Conservation (phyloP, 1,139 yeast genomes). For the Meyerozyma guilliermondii region DNA sequence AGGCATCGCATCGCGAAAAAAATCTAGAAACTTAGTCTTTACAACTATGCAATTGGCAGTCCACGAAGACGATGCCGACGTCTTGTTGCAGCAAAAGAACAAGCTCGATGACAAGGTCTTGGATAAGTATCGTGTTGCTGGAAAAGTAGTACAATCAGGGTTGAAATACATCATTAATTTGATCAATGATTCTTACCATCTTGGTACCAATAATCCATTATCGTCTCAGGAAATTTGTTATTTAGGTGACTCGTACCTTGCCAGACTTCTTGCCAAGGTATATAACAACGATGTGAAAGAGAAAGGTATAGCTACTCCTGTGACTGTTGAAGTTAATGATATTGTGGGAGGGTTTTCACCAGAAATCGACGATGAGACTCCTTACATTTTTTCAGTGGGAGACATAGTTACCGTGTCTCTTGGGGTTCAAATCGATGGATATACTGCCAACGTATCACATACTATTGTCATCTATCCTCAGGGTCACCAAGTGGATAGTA, state of each 20-base stretch:
- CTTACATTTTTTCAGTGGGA: conserved; percentile 58
- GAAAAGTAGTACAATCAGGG: conserved; percentile 87
- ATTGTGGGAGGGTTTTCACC: conserved; percentile 80
- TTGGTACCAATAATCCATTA: conserved; percentile 33
- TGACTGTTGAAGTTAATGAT: conserved; percentile 79
- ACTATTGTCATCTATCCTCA: conserved; percentile 79
- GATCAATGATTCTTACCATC: conserved; percentile 69
- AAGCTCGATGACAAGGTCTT: conserved; percentile 55
- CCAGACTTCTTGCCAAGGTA: conserved; percentile 47
- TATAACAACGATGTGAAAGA: conserved; percentile 58
- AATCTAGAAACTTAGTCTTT: not conserved
- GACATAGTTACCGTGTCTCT: conserved; percentile 79
- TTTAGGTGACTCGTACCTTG: conserved; percentile 70
- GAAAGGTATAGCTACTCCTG: conserved; percentile 91
- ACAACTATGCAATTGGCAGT: conserved; percentile 55
- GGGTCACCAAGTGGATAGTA: conserved; percentile 29
- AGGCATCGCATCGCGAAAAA: conserved; percentile 4
- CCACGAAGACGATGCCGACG: conserved; percentile 67
- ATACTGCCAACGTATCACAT: conserved; percentile 81
- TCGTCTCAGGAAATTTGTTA: conserved; percentile 76
- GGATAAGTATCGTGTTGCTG: conserved; percentile 85
- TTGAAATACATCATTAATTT: conserved; percentile 60
- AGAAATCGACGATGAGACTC: conserved; percentile 63
- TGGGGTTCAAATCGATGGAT: conserved; percentile 94
- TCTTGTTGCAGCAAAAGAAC: conserved; percentile 71